Evolutionary conservation across 1,284 basidiomycete genomes (phyloP), one percentile per base, ranked within the genome.

Genomic region (Boletellus deceptivus): DNA sequence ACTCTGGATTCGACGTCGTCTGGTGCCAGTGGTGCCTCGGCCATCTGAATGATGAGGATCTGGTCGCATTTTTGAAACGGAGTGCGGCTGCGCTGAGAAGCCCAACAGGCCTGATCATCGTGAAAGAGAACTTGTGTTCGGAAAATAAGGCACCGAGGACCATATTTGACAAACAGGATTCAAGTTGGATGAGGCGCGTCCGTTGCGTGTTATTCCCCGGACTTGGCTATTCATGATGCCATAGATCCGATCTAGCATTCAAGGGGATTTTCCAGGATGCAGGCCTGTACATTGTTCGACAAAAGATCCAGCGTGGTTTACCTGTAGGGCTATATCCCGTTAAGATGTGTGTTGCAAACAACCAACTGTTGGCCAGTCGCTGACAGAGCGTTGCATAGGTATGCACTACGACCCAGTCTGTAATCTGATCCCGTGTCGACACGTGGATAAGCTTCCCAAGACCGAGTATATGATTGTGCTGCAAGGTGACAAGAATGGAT

Each of bases 11-110:
- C 66, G 88, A 93, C 70, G 77, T 93, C 14, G 80, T 95, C 52
- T 93, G 91, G 94, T 92, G 91, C 62, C 94, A 97, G 68, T 97
- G 94, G 94, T 95, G 93, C 73, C 76, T 96, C 13, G 89, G 90
- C n/a, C 91, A 94, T 73, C 75, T 96, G 54, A 80, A 77, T 47
- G 87, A 95, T 63, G 62, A 69, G 6, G 90, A 94, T 63, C 78
- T 97, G 20, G 78, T 92, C 29, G 67, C 71, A 0, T 97, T 96
- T 72, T 77, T 97, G 53, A 73, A 75, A 58, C 75, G 83, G 44
- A 78, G 84, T 55, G 75, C 77, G 46, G 68, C 68, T 6, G 79
- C 88, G 1, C 64, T 93, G 53, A 73, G 82, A 43, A 69, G 65
- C 25, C 45, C 58, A 13, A 68, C 67, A 48, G 80, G 86, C 49